Base-by-base conservation (phyloP, 148 eudicot genomes). In the Fagopyrum esculentum region DNA sequence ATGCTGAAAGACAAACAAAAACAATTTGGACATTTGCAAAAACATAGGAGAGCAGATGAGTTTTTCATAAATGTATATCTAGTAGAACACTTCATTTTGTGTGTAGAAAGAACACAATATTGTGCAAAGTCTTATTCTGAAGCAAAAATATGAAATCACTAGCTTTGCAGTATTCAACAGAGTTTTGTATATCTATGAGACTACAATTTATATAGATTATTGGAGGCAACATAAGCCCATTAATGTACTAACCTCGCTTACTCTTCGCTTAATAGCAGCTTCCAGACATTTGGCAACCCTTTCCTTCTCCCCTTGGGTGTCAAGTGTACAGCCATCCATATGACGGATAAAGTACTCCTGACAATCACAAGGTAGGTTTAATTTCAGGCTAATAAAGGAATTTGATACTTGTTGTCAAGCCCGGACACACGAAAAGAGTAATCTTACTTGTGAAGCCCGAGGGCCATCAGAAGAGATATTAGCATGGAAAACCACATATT, bases 291-390 rank as follows among this genome's bases (percentile, higher is more conserved):
- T 76, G 74, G 84, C 77, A 11, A 89, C 82, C 2, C 89, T 85
- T 26, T 85, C 81, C 59, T 84, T 64, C 79, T 91, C 93, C 45
- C 85, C 86, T 76, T 86, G 86, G 10, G 86, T 84, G 45, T 81
- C 80, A 72, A 87, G 81, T 7, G 91, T 84, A 75, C 78, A 72
- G 45, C 92, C 93, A 46, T 89, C 89, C 74, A 64, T 78, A 78
- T 90, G 89, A 74, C 90, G 79, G 66, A 90, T 87, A 72, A 77
- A 90, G 60, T 85, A 91, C 81, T 91, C 96, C 96, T 91, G 73
- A 55, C 70, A 68, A 43, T 16, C 45, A 9, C 2, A 49, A 49
- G 52, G 1, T 7, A 49, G 52, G 52, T 49, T 22, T 22, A 22
- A 22, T 22, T 22, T 22, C 26, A 22, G 26, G 26, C 0, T 49